Base-by-base conservation (phyloP, 805 yeast genomes). In the Metschnikowia arizonensis region DNA sequence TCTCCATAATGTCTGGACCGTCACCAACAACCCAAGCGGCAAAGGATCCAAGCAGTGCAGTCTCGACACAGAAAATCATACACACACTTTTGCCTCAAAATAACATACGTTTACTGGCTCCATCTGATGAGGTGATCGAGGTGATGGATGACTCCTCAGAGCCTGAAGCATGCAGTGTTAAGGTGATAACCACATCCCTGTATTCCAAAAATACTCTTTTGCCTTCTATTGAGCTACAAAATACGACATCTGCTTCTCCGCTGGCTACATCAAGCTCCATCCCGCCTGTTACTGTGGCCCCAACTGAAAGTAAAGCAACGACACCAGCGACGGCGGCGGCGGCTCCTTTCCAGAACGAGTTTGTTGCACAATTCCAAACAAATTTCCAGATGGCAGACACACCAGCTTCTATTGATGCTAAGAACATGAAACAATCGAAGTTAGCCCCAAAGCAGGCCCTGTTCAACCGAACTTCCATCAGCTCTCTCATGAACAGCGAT, bases 401-500 rank as follows among this genome's bases (percentile, higher is more conserved):
- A n/a, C 34, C 32, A 1, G 23, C 32, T 5, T 6, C 32, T 25
- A 17, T 7, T 12, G 42, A 29, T 3, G 5, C 28, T 19, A 39
- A 39, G 14, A n/a, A 26, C 5, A 39, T 11, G 15, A 47, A 43
- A 31, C 33, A 17, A 14, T 15, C 35, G 29, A 33, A 37, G 7
- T 18, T 36, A 2, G 37, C 46, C n/a, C 33, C 47, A 2, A 49
- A 47, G 17, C 33, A 45, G 24, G 34, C 50, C 10, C 40, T 38
- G 19, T 36, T 38, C 32, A 65, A 62, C 54, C 66, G 61, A 41
- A 61, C 75, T 0, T 66, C 73, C 5, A 71, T 71, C 23, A 66
- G 62, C 42, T 65, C 73, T 11, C 64, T 71, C 33, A 69, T 71
- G 44, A 71, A 71, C 52, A 46, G 56, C 10, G 75, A 70, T 32